A percentile compares a stretch with the other conserved stretches of the same genome.
These are phyloP conservation scores for Umbilicus rupestris DNA, from an alignment of 164 flowering plant species.

Conservation along the genomic window DNA sequence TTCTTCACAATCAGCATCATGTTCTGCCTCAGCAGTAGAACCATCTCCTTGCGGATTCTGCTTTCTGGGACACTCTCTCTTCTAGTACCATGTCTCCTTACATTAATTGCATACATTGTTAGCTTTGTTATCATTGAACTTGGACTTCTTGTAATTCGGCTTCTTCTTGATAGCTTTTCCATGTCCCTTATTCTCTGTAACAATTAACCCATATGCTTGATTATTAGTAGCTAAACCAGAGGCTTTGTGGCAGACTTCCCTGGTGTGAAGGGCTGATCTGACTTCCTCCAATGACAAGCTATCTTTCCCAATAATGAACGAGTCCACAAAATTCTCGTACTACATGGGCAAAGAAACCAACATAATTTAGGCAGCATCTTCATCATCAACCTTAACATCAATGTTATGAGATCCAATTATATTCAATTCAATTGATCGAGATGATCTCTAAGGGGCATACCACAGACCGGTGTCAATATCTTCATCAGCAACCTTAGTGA, in stretches of 20 bases:
- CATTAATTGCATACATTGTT: neutral
- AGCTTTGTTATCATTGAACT: neutral
- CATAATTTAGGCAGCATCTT: neutral
- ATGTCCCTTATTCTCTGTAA: neutral
- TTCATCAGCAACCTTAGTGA: too few species aligned
- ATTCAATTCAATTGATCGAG: neutral
- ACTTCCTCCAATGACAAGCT: neutral
- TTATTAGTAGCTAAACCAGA: neutral
- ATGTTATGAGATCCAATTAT: neutral
- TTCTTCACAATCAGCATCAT: neutral
- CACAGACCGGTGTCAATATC: too few species aligned
- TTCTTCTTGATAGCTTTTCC: neutral
- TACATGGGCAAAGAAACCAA: neutral
- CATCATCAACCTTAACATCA: neutral
- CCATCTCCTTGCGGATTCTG: neutral
- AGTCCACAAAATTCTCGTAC: constrained; percentile 1
- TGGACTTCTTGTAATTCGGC: neutral
- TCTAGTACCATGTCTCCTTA: neutral
- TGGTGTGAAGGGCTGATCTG: neutral
- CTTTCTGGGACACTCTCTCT: neutral
- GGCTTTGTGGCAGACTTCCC: neutral
- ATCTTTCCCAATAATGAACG: neutral
- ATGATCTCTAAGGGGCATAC: too few species aligned
- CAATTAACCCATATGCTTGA: neutral
- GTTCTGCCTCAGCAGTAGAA: neutral